A percentile compares a stretch with the other conserved stretches of the same genome.
These are phyloP conservation scores for Filosporella fistucella DNA, from an alignment of 495 filamentous ascomycete species.

Conservation along the genomic window DNA sequence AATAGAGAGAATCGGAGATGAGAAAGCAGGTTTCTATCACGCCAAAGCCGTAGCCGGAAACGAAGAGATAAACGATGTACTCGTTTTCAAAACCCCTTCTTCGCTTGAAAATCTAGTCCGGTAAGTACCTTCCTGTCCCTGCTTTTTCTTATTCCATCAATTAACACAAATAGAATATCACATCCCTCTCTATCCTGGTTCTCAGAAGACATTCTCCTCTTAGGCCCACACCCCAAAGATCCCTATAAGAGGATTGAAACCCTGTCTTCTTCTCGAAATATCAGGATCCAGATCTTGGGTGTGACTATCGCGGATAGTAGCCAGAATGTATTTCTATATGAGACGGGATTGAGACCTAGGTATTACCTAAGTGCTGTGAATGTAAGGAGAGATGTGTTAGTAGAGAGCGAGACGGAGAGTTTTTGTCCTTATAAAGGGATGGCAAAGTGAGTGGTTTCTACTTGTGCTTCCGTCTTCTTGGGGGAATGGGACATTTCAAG, in stretches of 20 bases:
- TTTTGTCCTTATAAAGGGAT: constrained; percentile 38
- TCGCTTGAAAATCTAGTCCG: too few relatives aligned
- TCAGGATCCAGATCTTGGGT: constrained; percentile 44
- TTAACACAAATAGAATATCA: constrained; percentile 2
- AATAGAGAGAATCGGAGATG: too few relatives aligned
- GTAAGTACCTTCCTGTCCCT: too few relatives aligned
- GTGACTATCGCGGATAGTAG: constrained; percentile 37
- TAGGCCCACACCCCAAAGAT: constrained; percentile 53
- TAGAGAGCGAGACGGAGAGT: not conserved
- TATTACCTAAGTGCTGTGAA: constrained; percentile 33
- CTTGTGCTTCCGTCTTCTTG: not conserved
- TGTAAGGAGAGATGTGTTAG: constrained; percentile 1
- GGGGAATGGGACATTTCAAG: not conserved
- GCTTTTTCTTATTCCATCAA: too few relatives aligned
- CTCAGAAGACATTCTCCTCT: constrained; percentile 53
- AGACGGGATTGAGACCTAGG: constrained; percentile 45
- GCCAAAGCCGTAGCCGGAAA: not conserved
- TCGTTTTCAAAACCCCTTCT: not conserved
- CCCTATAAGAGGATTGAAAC: constrained; percentile 58
- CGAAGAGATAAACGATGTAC: not conserved
- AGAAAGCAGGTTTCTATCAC: too few relatives aligned
- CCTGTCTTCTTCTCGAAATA: constrained; percentile 39
- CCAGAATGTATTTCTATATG: constrained; percentile 37
- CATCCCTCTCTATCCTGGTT: constrained; percentile 48
- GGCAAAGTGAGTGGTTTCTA: constrained; percentile 38